These are phyloP conservation scores for Suillus weaverae DNA, from an alignment of 768 basidiomycete species.

Conservation along the genomic window DNA sequence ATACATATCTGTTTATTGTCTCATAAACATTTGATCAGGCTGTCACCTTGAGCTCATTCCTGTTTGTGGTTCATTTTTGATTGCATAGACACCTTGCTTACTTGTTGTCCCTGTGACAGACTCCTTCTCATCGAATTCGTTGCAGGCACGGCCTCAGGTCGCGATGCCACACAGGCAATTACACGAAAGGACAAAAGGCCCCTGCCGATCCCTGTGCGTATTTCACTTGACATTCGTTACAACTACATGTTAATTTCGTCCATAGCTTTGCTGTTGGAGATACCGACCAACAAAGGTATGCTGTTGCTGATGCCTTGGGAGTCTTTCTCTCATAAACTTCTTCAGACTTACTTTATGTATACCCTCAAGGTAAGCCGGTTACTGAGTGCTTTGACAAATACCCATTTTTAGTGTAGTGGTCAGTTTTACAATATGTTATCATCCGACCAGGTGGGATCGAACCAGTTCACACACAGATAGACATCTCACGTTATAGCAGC, in stretches of 20 bases:
- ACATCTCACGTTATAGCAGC: conserved; percentile 7
- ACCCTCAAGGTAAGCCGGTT: conserved; percentile 62
- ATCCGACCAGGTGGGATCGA: conserved; percentile 50
- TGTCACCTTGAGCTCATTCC: conserved; percentile 81
- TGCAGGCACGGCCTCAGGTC: conserved; percentile 62
- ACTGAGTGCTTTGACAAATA: not conserved
- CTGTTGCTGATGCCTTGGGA: not conserved
- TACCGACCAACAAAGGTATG: conserved; percentile 77
- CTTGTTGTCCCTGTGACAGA: conserved; percentile 34
- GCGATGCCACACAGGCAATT: conserved; percentile 66
- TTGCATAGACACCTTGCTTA: not conserved
- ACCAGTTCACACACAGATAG: not conserved
- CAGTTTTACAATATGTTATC: conserved; percentile 86
- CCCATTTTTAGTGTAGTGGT: conserved; percentile 54
- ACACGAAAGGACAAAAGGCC: conserved; percentile 75
- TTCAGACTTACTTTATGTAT: conserved; percentile 84
- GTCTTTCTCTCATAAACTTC: not conserved
- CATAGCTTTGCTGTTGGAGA: conserved; percentile 77
- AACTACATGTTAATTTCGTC: not conserved
- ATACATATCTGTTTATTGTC: conserved; percentile 14
- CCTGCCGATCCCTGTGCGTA: conserved; percentile 66
- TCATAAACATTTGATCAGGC: conserved; percentile 46
- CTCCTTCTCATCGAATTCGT: conserved; percentile 85
- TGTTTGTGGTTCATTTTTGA: conserved; percentile 47
- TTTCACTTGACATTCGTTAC: conserved; percentile 14